Conservation (phyloP, 2,329 filamentous ascomycete genomes). For the Neurospora crassa region DNA sequence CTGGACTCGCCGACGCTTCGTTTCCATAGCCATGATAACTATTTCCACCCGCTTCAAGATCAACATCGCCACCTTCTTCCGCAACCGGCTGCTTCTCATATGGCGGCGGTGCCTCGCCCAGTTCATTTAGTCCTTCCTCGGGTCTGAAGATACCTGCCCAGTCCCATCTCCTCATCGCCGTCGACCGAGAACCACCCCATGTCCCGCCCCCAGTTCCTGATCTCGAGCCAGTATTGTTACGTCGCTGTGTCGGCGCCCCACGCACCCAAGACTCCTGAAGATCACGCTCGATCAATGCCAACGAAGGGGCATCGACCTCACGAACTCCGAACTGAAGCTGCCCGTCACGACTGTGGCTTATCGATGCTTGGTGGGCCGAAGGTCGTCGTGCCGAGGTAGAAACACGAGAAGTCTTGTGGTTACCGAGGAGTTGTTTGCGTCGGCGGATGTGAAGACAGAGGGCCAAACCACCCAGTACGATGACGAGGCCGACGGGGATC, state of each 20-base stretch:
- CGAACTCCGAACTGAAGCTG: background rate
- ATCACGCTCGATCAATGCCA: constrained; percentile 8
- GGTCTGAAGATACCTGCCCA: constrained; percentile 11
- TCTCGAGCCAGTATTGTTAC: background rate
- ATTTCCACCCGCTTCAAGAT: background rate
- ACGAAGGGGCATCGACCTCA: background rate
- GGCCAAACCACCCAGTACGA: constrained; percentile 28
- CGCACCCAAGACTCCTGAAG: constrained; percentile 11
- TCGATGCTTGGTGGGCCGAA: constrained; percentile 3
- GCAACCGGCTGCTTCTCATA: constrained; percentile 30
- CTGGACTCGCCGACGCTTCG: background rate
- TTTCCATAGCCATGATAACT: background rate
- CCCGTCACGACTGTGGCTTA: background rate
- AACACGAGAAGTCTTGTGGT: background rate
- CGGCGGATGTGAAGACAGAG: constrained; percentile 35
- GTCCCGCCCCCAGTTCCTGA: background rate
- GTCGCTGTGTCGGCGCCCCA: constrained; percentile 2
- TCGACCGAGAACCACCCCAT: constrained; percentile 14
- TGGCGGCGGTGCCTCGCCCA: constrained; percentile 55
- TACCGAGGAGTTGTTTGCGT: constrained; percentile 18
- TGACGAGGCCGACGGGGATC: constrained; percentile 36
- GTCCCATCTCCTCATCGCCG: constrained; percentile 11
- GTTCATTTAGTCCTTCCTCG: constrained; percentile 52
- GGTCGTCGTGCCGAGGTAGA: background rate
- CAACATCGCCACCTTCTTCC: background rate